These are phyloP conservation scores for Cryptococcus hybrid DNA, from an alignment of 1,284 basidiomycete genomes.

Conservation along the genomic window DNA sequence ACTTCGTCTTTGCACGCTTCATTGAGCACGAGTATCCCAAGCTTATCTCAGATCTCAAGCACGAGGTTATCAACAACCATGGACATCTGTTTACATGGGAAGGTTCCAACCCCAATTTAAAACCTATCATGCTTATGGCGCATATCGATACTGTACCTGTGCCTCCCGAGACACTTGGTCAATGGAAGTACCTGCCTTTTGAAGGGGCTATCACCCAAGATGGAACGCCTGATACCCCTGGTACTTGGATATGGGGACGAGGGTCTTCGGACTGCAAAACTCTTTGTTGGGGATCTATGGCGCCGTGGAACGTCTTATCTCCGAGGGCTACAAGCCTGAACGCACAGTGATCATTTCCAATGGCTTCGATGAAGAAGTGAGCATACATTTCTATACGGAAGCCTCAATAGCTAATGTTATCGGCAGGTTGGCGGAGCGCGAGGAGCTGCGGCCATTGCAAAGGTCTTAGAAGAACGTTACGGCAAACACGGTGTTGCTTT, in stretches of 20 bases:
- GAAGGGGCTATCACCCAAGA: conserved; percentile 18
- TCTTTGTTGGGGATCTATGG: conserved; percentile 52
- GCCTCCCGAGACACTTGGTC: conserved; percentile 16
- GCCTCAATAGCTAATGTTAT: not conserved
- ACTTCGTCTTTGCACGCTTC: conserved; percentile 29
- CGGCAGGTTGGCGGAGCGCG: conserved; percentile 11
- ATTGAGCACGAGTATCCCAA: conserved; percentile 49
- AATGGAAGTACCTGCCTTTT: conserved; percentile 33
- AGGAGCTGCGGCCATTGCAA: conserved; percentile 24
- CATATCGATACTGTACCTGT: not conserved
- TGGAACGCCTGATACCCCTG: conserved; percentile 35
- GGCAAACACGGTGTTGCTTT: conserved; percentile 24
- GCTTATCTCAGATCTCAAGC: conserved; percentile 34
- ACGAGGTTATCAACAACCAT: conserved; percentile 62
- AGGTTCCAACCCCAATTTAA: conserved; percentile 57
- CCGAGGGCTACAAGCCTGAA: conserved; percentile 51
- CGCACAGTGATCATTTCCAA: conserved; percentile 53
- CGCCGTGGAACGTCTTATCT: conserved; percentile 54
- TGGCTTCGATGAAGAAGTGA: conserved; percentile 29
- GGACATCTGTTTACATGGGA: conserved; percentile 63
- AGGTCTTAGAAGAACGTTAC: conserved; percentile 18
- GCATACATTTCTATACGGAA: not conserved
- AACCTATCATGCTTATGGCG: conserved; percentile 56
- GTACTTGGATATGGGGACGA: conserved; percentile 38
- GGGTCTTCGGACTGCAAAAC: conserved; percentile 49